A percentile compares a stretch with the other conserved stretches of the same genome.
Evolutionary conservation across 2,329 filamentous ascomycete genomes (phyloP).

Genomic region (Trichoderma sp.): DNA sequence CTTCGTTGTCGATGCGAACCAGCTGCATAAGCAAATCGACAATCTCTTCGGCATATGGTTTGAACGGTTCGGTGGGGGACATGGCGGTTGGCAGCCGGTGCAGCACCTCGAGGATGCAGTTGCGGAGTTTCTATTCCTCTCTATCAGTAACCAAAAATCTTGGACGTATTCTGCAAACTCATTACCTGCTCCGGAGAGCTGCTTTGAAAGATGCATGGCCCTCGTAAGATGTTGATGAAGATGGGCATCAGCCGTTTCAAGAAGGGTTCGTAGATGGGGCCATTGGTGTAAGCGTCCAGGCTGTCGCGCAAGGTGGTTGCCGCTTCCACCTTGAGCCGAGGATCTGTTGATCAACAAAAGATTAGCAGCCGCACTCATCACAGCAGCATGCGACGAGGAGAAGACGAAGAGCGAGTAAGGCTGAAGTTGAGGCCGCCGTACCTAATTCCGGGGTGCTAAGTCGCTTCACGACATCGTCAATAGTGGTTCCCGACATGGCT

Average conservation of each 20-base stretch:
- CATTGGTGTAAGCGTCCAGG: conserved; percentile 83
- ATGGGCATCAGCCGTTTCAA: conserved; percentile 86
- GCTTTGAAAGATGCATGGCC: conserved; percentile 87
- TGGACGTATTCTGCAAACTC: not conserved
- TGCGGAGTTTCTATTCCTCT: conserved; percentile 72
- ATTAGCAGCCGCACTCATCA: conserved; percentile 2
- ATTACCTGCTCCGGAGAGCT: conserved; percentile 84
- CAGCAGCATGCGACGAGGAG: conserved; percentile 29
- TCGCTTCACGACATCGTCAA: conserved; percentile 65
- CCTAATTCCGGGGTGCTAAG: conserved; percentile 58
- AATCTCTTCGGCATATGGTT: conserved; percentile 84
- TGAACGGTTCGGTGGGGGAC: conserved; percentile 76
- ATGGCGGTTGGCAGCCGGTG: conserved; percentile 76
- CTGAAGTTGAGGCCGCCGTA: conserved; percentile 37
- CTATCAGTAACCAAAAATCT: not conserved
- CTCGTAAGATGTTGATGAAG: conserved; percentile 81
- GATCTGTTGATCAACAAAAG: conserved; percentile 56
- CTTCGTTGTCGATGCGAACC: conserved; percentile 91
- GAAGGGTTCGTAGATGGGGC: conserved; percentile 76
- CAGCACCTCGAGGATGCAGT: conserved; percentile 90
- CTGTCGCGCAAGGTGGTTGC: conserved; percentile 87
- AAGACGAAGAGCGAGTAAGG: conserved; percentile 5
- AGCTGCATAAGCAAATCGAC: conserved; percentile 88
- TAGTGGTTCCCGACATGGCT: conserved; percentile 61
- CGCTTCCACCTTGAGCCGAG: conserved; percentile 77